A percentile compares a stretch with the other conserved stretches of the same genome.
Evolutionary conservation across 1,284 basidiomycete species (phyloP).

Genomic region (Kwoniella shivajii): DNA sequence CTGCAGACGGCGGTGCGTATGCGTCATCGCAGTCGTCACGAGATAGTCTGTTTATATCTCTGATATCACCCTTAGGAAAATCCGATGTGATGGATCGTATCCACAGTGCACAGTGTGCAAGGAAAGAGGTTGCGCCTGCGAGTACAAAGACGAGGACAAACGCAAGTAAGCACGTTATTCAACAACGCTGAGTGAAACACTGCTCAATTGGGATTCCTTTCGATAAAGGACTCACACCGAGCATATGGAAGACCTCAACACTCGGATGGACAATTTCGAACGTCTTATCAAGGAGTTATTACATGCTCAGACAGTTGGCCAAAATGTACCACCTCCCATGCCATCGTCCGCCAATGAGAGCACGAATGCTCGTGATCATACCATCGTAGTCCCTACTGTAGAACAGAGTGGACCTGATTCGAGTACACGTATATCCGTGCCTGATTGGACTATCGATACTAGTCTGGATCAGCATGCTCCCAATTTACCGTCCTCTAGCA

Average conservation of each 20-base stretch:
- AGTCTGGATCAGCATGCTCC: background rate
- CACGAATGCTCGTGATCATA: too few relatives aligned
- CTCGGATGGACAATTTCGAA: constrained; percentile 24
- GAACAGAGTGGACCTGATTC: too few relatives aligned
- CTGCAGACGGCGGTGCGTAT: constrained; percentile 22
- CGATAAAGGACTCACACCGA: constrained; percentile 15
- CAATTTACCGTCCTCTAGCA: background rate
- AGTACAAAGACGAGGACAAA: constrained; percentile 28
- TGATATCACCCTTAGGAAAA: too few relatives aligned
- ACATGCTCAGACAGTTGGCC: background rate
- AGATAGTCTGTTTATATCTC: too few relatives aligned
- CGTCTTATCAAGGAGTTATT: constrained; percentile 15
- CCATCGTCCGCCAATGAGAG: background rate
- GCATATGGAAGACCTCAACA: constrained; percentile 18
- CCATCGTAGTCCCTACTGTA: too few relatives aligned
- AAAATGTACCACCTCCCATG: background rate
- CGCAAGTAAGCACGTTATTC: constrained; percentile 20
- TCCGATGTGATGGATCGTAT: constrained; percentile 20
- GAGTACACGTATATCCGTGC: too few relatives aligned
- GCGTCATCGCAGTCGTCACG: too few relatives aligned
- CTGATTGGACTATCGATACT: background rate
- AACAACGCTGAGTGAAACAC: background rate
- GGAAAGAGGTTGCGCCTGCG: constrained; percentile 14
- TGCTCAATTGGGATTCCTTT: background rate
- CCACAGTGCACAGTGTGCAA: constrained; percentile 21